Evolutionary conservation across 192 early-diverging fungal species (phyloP).

Genomic region (Dissophora globulifera): DNA sequence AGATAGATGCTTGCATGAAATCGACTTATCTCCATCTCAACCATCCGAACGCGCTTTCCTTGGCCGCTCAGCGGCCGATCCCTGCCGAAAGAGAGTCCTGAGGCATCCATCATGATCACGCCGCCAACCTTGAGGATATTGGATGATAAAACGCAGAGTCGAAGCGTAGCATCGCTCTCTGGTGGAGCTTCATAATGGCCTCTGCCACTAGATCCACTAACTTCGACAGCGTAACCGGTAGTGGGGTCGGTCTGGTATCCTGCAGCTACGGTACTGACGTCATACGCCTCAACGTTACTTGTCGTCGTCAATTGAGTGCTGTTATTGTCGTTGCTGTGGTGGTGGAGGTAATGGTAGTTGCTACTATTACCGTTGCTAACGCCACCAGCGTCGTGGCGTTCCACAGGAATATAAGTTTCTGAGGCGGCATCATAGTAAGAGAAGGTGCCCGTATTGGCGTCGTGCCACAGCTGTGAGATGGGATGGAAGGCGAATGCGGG

Average conservation of each 20-base stretch:
- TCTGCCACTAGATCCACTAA: not conserved
- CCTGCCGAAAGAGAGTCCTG: constrained; percentile 69
- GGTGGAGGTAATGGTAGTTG: not conserved
- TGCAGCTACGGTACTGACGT: not conserved
- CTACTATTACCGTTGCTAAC: constrained; percentile 4
- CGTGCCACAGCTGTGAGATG: constrained; percentile 66
- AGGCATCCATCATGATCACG: constrained; percentile 63
- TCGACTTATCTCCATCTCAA: constrained; percentile 72
- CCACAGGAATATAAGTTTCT: constrained; percentile 62
- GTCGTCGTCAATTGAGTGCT: too few species aligned
- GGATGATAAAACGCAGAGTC: constrained; percentile 71
- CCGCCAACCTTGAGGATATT: constrained; percentile 51
- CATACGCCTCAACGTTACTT: too few species aligned
- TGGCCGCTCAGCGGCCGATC: constrained; percentile 59
- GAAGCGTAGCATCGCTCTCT: constrained; percentile 55
- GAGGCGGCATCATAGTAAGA: constrained; percentile 64
- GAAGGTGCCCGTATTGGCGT: constrained; percentile 56
- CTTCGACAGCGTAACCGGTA: constrained; percentile 31
- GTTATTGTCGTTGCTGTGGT: not conserved
- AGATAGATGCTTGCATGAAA: constrained; percentile 71
- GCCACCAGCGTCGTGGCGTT: not conserved
- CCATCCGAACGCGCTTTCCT: constrained; percentile 66
- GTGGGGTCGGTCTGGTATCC: constrained; percentile 20
- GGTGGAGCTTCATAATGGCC: constrained; percentile 29
- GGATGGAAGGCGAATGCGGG: constrained; percentile 43